A percentile compares a stretch with the other conserved stretches of the same genome.
Evolutionary conservation across 1,284 basidiomycete species (phyloP).

Genomic region (Rhodofomes roseus): DNA sequence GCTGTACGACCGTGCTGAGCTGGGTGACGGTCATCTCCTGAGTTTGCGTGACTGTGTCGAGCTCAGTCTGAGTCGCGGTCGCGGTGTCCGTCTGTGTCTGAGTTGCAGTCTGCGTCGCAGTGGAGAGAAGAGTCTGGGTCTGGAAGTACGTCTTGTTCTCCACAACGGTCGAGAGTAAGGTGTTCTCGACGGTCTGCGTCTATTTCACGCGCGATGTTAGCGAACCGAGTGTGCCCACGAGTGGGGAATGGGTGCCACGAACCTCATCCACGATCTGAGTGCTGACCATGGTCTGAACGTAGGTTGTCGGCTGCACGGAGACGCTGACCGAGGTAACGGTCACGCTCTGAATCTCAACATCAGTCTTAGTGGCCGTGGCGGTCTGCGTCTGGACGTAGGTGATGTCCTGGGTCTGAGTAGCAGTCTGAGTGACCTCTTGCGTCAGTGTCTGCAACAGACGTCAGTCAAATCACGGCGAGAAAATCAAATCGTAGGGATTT

Average conservation of each 20-base stretch:
- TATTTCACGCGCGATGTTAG: background rate
- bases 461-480: background rate
- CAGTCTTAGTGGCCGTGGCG: constrained; percentile 24
- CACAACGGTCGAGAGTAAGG: constrained; percentile 17
- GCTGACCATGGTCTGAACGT: constrained; percentile 47
- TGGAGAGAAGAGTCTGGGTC: constrained; percentile 41
- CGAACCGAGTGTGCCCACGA: background rate
- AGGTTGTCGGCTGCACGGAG: constrained; percentile 45
- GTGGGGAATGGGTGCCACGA: too few relatives aligned
- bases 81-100: constrained; percentile 37
- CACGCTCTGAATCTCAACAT: constrained; percentile 24
- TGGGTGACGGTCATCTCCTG: constrained; percentile 25
- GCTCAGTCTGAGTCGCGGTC: constrained; percentile 35
- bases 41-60: background rate
- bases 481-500: constrained; percentile 14
- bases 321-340: constrained; percentile 28
- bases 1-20: constrained; percentile 27
- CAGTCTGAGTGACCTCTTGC: constrained; percentile 29
- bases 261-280: constrained; percentile 56
- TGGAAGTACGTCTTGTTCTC: constrained; percentile 18
- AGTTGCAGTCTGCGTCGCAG: constrained; percentile 39
- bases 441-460: constrained; percentile 26
- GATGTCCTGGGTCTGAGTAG: constrained; percentile 32
- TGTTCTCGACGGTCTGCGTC: constrained; percentile 31
- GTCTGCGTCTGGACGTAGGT: constrained; percentile 26